phyloP scores from a whole-genome alignment of 768 basidiomycete genomes.

The Lentinula sp. region DNA sequence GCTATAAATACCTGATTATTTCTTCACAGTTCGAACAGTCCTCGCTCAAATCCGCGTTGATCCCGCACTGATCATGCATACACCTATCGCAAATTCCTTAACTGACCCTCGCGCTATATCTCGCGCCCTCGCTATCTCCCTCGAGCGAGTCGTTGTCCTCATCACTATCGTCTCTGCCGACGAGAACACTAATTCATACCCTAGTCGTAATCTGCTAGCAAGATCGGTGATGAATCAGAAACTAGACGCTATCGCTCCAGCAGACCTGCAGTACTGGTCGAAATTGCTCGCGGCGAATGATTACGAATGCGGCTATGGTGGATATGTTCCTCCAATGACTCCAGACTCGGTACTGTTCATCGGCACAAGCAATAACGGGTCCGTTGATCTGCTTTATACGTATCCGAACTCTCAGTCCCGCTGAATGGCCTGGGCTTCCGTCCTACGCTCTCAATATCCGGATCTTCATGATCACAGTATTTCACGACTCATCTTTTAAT shows the following conservation, averaged over 20 bases:
- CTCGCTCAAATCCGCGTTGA: slow-evolving; percentile 34
- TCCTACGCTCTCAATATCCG: neutral
- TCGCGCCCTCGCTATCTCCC: slow-evolving; percentile 31
- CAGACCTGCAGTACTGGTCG: neutral
- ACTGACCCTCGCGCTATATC: slow-evolving; percentile 27
- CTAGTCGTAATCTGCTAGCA: neutral
- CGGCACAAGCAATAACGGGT: neutral
- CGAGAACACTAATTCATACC: neutral
- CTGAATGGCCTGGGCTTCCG: neutral
- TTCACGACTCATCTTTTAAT: neutral
- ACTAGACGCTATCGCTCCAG: neutral
- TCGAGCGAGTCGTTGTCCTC: slow-evolving; percentile 27
- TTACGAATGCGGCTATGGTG: neutral
- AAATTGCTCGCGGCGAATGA: neutral
- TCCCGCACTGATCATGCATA: slow-evolving; percentile 23
- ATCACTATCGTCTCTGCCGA: slow-evolving; percentile 21
- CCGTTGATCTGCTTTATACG: neutral
- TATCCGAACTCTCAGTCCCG: neutral
- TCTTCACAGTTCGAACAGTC: slow-evolving; percentile 16
- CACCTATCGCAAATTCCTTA: slow-evolving; percentile 25
- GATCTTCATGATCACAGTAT: too few relatives aligned
- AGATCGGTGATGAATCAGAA: neutral
- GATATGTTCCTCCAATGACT: neutral
- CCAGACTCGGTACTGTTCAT: neutral
- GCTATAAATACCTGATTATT: neutral